Base-by-base conservation (phyloP, 768 basidiomycete species). In the Gymnopilus dilepis region DNA sequence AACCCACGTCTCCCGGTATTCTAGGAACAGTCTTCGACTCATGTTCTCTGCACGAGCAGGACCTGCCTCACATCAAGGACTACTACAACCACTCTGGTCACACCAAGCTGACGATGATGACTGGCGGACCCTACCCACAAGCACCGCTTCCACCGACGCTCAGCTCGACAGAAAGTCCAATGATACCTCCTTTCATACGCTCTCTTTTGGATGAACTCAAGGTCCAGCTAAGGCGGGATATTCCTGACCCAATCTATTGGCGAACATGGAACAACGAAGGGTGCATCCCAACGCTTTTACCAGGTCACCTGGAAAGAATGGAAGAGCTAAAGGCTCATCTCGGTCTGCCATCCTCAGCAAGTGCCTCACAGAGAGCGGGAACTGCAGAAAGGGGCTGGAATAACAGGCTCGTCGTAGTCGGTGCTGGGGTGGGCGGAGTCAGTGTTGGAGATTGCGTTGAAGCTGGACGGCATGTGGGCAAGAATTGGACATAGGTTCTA, bases 1-100 rank as follows among this genome's bases (percentile, higher is more conserved):
- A 58, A 15, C 15, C 59, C 24, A 61, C 56, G 3, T 50, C 62
- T 4, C 73, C 80, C 11, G 84, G 86, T 3, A 82, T 92, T 19
- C 82, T 99, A 0, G 97, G 97, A 12, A 88, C 89, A 30, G 88
- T 98, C 11, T 98, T 98, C 75, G 97, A 99, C 73, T 92, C 92
- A 0, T 89, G 86, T 54, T 83, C 91, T 7, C 80, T 95, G 40
- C 78, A 84, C 0, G 81, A 75, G 5, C 89, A 95, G 63, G 81
- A 76, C 31, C 60, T 37, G 2, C 68, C 74, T 9, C 31, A 58
- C 11, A 56, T 58, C 9, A 19, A 60, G 6, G 66, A 71, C 42
- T 72, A 66, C 41, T 74, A 74, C 33, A 65, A 69, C 1, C 67
- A 69, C 4, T 69, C 69, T 7, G 60, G 76, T 17, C 78, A 89